Base-by-base conservation (phyloP, 495 filamentous ascomycete genomes). In the Aspergillus bertholletiae region DNA sequence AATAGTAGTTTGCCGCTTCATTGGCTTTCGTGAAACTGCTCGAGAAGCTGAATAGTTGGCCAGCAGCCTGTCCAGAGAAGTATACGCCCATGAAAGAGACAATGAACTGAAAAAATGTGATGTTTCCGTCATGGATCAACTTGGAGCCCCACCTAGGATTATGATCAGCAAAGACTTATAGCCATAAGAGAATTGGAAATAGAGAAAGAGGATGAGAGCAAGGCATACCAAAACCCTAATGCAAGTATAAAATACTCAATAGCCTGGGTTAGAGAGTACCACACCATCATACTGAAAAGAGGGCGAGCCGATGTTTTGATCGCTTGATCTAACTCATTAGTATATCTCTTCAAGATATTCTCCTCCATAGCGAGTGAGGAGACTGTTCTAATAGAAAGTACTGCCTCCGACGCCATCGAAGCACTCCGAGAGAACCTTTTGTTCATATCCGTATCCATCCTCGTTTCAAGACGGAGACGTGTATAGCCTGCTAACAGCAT, bases 321-420 rank as follows among this genome's bases (percentile, higher is more conserved):
- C 3, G 51, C 51, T 9, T 30, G 39, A 18, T 57, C 54, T 0
- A 63, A 27, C 28, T 57, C 51, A 6, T 48, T 24, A 83, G 57
- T 89, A 72, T 86, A 85, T 3, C 72, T 61, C 15, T 63, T 56
- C 9, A 80, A 48, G 5, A 78, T 58, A 18, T 74, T 68, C 2
- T 65, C 46, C 51, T 86, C 83, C 70, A 84, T 68, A 0, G 79
- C 77, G 27, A 85, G 60, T 1, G 75, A 78, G 11, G 74, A 73
- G 17, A 85, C 79, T 0, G 82, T 85, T 15, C 81, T 68, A 35
- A 85, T 82, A 0, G 81, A 69, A 11, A 57, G 68, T 32, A 84
- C 72, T 7, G 80, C 76, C 61, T 86, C 82, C 0, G 75, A 68
- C 6, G 81, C 83, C 37, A 84, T 63, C 2, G 72, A 70, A 8